phyloP scores from a whole-genome alignment of 805 yeast species.

The Candida xyloterini region DNA sequence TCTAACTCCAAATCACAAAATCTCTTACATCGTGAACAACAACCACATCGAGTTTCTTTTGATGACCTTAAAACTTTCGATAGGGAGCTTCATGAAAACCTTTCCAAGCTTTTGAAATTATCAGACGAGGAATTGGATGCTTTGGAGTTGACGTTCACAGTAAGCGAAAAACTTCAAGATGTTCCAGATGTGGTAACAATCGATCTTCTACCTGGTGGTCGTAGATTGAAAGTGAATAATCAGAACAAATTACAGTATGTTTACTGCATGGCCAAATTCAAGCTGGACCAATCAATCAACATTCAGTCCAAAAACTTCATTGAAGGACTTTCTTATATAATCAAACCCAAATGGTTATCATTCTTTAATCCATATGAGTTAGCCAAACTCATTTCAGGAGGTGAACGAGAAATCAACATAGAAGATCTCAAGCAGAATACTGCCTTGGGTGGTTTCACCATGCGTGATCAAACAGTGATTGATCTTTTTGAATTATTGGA shows the following conservation, averaged over 20 bases:
- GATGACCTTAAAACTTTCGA: constrained; percentile 79
- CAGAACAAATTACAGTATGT: constrained; percentile 69
- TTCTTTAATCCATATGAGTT: constrained; percentile 85
- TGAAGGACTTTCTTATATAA: constrained; percentile 65
- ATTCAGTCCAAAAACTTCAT: constrained; percentile 61
- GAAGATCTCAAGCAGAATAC: constrained; percentile 64
- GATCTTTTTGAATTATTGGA: constrained; percentile 74
- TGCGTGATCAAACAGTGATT: constrained; percentile 53
- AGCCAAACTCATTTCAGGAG: constrained; percentile 82
- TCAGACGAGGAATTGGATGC: constrained; percentile 51
- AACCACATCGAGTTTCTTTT: constrained; percentile 54
- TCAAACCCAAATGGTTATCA: constrained; percentile 71
- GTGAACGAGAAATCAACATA: constrained; percentile 63
- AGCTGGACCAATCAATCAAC: constrained; percentile 61
- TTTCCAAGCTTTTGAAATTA: constrained; percentile 60
- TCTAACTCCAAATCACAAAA: constrained; percentile 21
- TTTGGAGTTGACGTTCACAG: constrained; percentile 65
- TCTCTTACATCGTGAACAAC: constrained; percentile 17
- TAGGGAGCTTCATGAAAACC: constrained; percentile 56
- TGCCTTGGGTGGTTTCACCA: constrained; percentile 61
- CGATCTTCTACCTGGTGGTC: constrained; percentile 63
- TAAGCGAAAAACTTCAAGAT: constrained; percentile 45
- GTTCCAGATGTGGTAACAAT: constrained; percentile 37
- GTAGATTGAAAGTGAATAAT: constrained; percentile 50
- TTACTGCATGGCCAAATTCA: constrained; percentile 74